A percentile compares a stretch with the other conserved stretches of the same genome.
Evolutionary conservation across 805 yeast species (phyloP).

Genomic region (Pichia nanzhaoensis): DNA sequence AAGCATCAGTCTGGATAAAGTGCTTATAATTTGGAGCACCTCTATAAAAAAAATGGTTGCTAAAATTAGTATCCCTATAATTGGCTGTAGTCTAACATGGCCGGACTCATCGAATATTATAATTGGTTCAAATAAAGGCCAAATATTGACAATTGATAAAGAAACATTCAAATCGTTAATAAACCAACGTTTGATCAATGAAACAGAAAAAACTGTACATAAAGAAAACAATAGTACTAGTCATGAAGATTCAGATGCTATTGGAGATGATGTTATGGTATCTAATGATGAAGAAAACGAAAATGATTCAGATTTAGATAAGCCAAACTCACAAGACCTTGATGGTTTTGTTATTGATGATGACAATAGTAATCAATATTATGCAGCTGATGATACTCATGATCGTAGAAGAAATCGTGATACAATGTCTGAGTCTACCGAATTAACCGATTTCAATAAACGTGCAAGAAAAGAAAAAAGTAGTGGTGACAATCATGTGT

Average conservation of each 20-base stretch:
- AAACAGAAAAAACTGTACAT: slow-evolving; percentile 18
- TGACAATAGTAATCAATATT: slow-evolving; percentile 39
- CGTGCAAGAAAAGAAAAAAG: slow-evolving; percentile 8
- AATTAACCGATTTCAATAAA: slow-evolving; percentile 9
- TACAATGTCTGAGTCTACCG: slow-evolving; percentile 13
- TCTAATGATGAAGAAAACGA: slow-evolving; percentile 16
- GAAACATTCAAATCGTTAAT: slow-evolving; percentile 7
- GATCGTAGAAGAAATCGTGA: slow-evolving; percentile 11
- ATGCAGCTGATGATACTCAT: not conserved
- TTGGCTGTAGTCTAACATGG: slow-evolving; percentile 11
- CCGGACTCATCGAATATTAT: slow-evolving; percentile 8
- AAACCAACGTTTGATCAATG: slow-evolving; percentile 7
- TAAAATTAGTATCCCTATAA: slow-evolving; percentile 4
- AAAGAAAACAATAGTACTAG: slow-evolving; percentile 18
- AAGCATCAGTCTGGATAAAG: slow-evolving; percentile 44
- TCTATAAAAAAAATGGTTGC: slow-evolving; percentile 28
- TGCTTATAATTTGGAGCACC: slow-evolving; percentile 52
- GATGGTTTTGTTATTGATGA: slow-evolving; percentile 60
- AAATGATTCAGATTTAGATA: slow-evolving; percentile 21
- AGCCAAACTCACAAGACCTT: slow-evolving; percentile 30
- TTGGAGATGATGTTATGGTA: slow-evolving; percentile 19
- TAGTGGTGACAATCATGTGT: not conserved
- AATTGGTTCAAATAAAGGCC: slow-evolving; percentile 12
- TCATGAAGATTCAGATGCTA: slow-evolving; percentile 13
- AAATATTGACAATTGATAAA: slow-evolving; percentile 11